Evolutionary conservation across 2,329 filamentous ascomycete species (phyloP), one percentile per base, ranked within the genome.

Genomic region (Clarireedia hainanense): DNA sequence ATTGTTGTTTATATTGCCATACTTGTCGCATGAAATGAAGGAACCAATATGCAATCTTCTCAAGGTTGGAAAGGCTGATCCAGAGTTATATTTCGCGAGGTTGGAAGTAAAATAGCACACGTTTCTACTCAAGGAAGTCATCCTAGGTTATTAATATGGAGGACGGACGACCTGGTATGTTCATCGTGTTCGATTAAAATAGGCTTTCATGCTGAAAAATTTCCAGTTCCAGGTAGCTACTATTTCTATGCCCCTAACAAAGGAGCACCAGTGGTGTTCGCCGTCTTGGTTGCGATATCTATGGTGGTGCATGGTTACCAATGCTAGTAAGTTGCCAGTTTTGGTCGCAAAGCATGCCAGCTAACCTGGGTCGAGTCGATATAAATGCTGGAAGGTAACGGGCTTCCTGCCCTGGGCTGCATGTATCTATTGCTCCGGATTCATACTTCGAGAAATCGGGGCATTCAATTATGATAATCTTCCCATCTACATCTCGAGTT

Each of bases 341-440:
- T 20, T 34, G 34, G 30, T 2, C 27, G 37, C 6, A 49, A 34
- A 12, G 23, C 30, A 15, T 3, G 1, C 4, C 17, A 10, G 24
- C 48, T 52, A 2, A 52, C 46, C 50, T 42, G 45, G 24, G 9
- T 12, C 23, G n/a, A 82, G 80, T 46, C 76, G 71, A 53, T 80
- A 82, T 64, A 79, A 78, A 59, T 79, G 75, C 61, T 84, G 79
- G 76, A 75, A 74, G 50, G 70, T 82, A 14, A 81, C 78, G 0
- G 68, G 75, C 0, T 68, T 85, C 4, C 77, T 82, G 23, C 74
- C 79, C 7, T 75, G 80, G 67, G 79, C 77, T 46, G 74, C 75
- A 6, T 64, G 79, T 1, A 64, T 85, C 42, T 83, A 84, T 67
- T 73, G 76, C 0, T 72, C 70, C 1, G 82, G 83, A 23, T 85